Evolutionary conservation across 257 asterid genomes (phyloP).

Genomic region (Solanum chilense): DNA sequence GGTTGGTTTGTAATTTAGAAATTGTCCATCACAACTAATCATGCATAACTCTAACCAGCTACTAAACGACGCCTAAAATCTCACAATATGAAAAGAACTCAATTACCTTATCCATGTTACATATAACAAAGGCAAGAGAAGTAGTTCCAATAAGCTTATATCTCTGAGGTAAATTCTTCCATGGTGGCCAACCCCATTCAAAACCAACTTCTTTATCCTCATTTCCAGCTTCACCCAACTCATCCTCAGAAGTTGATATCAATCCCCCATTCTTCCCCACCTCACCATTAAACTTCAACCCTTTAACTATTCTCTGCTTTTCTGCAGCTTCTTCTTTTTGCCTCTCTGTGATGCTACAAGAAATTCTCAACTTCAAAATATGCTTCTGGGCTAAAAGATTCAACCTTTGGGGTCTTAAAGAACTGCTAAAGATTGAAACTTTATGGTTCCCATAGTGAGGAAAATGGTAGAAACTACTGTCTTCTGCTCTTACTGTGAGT

Average conservation of each 20-base stretch:
- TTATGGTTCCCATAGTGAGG: slow-evolving; percentile 11
- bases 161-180: slow-evolving; percentile 84
- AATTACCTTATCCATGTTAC: slow-evolving; percentile 94
- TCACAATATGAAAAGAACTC: not conserved
- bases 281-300: slow-evolving; percentile 33
- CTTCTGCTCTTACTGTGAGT: slow-evolving; percentile 30
- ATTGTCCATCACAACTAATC: not conserved
- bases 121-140: slow-evolving; percentile 80
- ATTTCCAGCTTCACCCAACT: slow-evolving; percentile 17
- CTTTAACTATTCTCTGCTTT: slow-evolving; percentile 16
- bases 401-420: not conserved
- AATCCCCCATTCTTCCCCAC: slow-evolving; percentile 26
- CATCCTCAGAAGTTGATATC: not conserved
- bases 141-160: slow-evolving; percentile 91
- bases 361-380: slow-evolving; percentile 31
- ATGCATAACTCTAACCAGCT: not conserved
- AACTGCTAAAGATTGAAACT: slow-evolving; percentile 17
- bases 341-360: slow-evolving; percentile 59
- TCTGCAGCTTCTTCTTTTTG: slow-evolving; percentile 37
- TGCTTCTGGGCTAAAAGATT: slow-evolving; percentile 14
- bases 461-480: slow-evolving; percentile 8
- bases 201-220: slow-evolving; percentile 25
- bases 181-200: slow-evolving; percentile 69
- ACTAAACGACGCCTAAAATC: not conserved
- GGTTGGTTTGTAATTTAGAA: not conserved